A percentile compares a stretch with the other conserved stretches of the same genome.
These are phyloP conservation scores for Naganishia antarctica DNA, from an alignment of 768 basidiomycete genomes.

Conservation along the genomic window DNA sequence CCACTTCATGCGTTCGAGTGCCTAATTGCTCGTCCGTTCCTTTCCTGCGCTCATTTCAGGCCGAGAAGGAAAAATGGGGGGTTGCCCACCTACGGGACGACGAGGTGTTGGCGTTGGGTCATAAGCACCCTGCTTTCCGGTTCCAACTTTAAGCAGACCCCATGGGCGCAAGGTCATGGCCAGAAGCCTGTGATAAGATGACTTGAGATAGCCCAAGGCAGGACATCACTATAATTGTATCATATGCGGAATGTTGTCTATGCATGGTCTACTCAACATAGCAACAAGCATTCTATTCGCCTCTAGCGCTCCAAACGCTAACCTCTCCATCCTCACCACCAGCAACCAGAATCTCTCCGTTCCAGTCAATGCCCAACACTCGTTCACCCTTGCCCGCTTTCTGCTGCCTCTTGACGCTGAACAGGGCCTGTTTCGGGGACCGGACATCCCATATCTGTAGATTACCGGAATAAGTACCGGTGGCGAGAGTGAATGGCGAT, in stretches of 20 bases:
- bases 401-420: conserved; percentile 45
- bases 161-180: no score
- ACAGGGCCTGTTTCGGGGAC: conserved; percentile 51
- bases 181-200: no score
- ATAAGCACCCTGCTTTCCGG: neutral
- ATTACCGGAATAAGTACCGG: conserved; percentile 49
- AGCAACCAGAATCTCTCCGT: conserved; percentile 51
- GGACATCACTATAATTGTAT: neutral
- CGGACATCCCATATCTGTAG: conserved; percentile 53
- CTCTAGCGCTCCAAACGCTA: conserved; percentile 46
- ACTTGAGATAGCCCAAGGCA: neutral
- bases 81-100: neutral
- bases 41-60: neutral
- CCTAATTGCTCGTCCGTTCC: no score
- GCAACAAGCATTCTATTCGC: conserved; percentile 33
- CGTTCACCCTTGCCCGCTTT: conserved; percentile 48
- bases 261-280: no score
- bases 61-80: neutral
- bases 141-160: neutral
- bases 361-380: conserved; percentile 51
- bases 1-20: no score
- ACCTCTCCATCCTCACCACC: conserved; percentile 53
- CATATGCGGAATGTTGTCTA: no score
- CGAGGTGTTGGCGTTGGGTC: neutral
- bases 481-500: conserved; percentile 48